Evolutionary conservation across 345 rosid species (phyloP).

Genomic region (Erucastrum elatum): DNA sequence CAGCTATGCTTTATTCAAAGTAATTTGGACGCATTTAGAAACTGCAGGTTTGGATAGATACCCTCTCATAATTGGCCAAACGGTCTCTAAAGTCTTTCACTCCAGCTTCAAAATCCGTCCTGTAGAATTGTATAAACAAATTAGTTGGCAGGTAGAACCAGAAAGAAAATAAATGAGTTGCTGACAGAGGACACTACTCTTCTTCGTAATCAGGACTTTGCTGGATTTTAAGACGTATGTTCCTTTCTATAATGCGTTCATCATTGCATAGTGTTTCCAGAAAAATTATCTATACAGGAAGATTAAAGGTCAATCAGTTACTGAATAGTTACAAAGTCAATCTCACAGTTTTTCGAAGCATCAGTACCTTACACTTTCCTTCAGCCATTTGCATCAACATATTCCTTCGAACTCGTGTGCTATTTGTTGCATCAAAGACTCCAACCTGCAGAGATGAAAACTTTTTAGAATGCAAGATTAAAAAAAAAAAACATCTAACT

Average conservation of each 20-base stretch:
- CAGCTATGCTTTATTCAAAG: conserved; percentile 13
- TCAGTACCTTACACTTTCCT: conserved; percentile 96
- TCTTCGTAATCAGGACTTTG: conserved; percentile 99
- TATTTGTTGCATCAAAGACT: conserved; percentile 97
- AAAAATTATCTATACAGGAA: conserved; percentile 73
- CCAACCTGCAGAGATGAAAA: conserved; percentile 67
- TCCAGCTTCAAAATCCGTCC: conserved; percentile 95
- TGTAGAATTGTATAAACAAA: conserved; percentile 42
- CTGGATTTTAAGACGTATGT: conserved; percentile 96
- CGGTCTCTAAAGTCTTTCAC: conserved; percentile 80
- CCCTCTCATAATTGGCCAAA: conserved; percentile 87
- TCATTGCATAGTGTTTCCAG: conserved; percentile 98
- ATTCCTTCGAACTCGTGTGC: conserved; percentile 77
- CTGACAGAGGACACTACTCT: conserved; percentile 60
- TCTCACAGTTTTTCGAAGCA: conserved; percentile 4
- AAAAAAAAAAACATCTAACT: conserved; percentile 8
- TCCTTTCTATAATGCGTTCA: conserved; percentile 87
- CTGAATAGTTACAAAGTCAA: not conserved
- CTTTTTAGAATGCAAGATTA: conserved; percentile 25
- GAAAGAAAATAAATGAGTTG: conserved; percentile 4
- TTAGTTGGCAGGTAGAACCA: conserved; percentile 25
- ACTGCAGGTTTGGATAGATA: conserved; percentile 35
- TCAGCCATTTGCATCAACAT: conserved; percentile 99
- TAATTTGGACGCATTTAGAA: conserved; percentile 18
- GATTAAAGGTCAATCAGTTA: conserved; percentile 16